Conservation (phyloP, 1,284 basidiomycete genomes). For the Sanguinoderma infundibulare region DNA sequence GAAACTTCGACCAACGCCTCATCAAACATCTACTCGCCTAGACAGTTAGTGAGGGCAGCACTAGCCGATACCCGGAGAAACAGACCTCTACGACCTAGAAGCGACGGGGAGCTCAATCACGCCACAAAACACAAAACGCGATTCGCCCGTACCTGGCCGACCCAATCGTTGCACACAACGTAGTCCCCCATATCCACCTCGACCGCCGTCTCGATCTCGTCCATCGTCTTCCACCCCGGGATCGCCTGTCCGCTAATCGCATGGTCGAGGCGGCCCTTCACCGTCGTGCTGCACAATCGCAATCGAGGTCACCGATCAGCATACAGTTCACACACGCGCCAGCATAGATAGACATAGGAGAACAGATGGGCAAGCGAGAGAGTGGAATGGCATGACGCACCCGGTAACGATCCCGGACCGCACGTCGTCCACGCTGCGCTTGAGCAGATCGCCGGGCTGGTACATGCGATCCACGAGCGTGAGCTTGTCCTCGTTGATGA, state of each 20-base stretch:
- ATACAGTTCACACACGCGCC: not conserved
- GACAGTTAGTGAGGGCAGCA: conserved; percentile 19
- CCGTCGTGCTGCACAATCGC: conserved; percentile 46
- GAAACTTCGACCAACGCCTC: conserved; percentile 75
- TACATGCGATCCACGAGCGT: conserved; percentile 82
- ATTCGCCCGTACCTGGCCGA: conserved; percentile 73
- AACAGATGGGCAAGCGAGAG: not conserved
- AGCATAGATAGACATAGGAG: not conserved
- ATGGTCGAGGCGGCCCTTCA: conserved; percentile 74
- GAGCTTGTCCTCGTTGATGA: conserved; percentile 72
- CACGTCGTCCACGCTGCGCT: conserved; percentile 74
- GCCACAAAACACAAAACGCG: not conserved
- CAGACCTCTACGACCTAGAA: conserved; percentile 55
- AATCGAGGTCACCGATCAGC: not conserved
- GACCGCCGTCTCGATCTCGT: conserved; percentile 61
- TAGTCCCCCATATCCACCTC: conserved; percentile 82
- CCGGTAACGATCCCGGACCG: conserved; percentile 77
- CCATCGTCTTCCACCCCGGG: conserved; percentile 65
- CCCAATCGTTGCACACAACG: conserved; percentile 85
- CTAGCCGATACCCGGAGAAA: not conserved
- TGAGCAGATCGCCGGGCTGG: conserved; percentile 84
- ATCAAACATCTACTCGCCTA: conserved; percentile 74
- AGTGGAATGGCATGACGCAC: conserved; percentile 18
- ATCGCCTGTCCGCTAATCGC: conserved; percentile 70
- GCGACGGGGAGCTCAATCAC: conserved; percentile 19